These are phyloP conservation scores for Fraxinus anomala DNA, from an alignment of 257 asterid species.

Conservation along the genomic window DNA sequence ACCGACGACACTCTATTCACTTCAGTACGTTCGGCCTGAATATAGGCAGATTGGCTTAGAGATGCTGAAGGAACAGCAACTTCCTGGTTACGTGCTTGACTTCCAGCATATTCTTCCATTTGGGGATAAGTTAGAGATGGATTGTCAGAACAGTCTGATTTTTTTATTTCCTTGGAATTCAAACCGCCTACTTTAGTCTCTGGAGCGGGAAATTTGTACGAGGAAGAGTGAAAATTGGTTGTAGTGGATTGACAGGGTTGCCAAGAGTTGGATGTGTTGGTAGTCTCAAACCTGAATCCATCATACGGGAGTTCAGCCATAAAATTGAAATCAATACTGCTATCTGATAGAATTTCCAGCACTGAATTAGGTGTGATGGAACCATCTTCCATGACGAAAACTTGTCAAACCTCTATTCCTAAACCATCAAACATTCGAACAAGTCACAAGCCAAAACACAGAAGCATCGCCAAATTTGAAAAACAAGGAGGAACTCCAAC, in stretches of 20 bases:
- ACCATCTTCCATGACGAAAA: slow-evolving; percentile 63
- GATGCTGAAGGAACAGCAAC: slow-evolving; percentile 34
- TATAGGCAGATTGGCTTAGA: slow-evolving; percentile 33
- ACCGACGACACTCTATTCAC: slow-evolving; percentile 51
- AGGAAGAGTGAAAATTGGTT: too few species aligned
- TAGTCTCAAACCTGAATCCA: slow-evolving; percentile 77
- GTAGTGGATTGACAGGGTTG: slow-evolving; percentile 17
- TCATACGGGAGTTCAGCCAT: slow-evolving; percentile 66
- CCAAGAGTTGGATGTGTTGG: slow-evolving; percentile 54
- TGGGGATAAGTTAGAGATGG: slow-evolving; percentile 26
- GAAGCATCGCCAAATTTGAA: slow-evolving; percentile 41
- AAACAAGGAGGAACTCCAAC: slow-evolving; percentile 34
- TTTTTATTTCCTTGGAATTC: slow-evolving; percentile 34
- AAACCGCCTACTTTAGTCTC: slow-evolving; percentile 25
- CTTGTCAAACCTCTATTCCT: slow-evolving; percentile 29
- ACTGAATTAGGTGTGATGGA: slow-evolving; percentile 43
- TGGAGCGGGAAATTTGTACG: slow-evolving; percentile 22
- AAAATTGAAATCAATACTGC: slow-evolving; percentile 43
- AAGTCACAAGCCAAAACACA: slow-evolving; percentile 44
- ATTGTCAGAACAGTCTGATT: slow-evolving; percentile 19
- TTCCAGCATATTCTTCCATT: slow-evolving; percentile 31
- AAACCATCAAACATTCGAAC: slow-evolving; percentile 9
- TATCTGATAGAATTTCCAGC: slow-evolving; percentile 39
- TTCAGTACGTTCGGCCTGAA: slow-evolving; percentile 39
- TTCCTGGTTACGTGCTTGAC: slow-evolving; percentile 28